Percentiles rank a stretch among this genome's conserved stretches.
These are phyloP conservation scores for Tetrahymena thermophila DNA, from an alignment of 73 alveolate genomes.

Conservation along the genomic window DNA sequence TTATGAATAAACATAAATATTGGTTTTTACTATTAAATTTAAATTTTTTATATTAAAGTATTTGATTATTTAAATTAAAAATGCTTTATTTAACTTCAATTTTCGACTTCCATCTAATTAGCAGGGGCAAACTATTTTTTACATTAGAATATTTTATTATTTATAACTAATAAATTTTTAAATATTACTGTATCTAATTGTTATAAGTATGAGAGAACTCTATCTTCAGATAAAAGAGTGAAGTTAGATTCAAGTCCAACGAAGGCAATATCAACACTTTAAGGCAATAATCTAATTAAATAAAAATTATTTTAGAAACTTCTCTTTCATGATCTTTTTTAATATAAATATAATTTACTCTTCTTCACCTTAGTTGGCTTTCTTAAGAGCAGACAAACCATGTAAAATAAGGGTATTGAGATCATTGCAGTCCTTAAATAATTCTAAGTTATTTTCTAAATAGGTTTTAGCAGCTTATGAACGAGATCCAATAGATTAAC, in stretches of 20 bases:
- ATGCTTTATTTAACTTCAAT: background rate
- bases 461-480: conserved; percentile 90
- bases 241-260: background rate
- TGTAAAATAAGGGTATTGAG: conserved; percentile 13
- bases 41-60: background rate
- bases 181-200: background rate
- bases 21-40: background rate
- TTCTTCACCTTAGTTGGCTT: conserved; percentile 36
- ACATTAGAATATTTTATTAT: background rate
- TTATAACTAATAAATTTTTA: background rate
- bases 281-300: background rate
- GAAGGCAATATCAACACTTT: background rate
- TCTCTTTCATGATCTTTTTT: background rate
- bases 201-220: background rate
- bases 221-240: background rate
- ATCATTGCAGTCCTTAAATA: conserved; percentile 35
- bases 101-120: background rate
- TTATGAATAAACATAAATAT: background rate
- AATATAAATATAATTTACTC: conserved; percentile 5
- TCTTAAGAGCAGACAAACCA: conserved; percentile 36
- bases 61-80: background rate
- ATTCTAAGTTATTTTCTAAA: conserved; percentile 84
- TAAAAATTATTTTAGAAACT: background rate
- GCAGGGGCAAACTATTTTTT: background rate
- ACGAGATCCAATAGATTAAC: conserved; percentile 83